Evolutionary conservation across 192 early-diverging fungal species (phyloP).

Genomic region (Cetraspora pellucida): DNA sequence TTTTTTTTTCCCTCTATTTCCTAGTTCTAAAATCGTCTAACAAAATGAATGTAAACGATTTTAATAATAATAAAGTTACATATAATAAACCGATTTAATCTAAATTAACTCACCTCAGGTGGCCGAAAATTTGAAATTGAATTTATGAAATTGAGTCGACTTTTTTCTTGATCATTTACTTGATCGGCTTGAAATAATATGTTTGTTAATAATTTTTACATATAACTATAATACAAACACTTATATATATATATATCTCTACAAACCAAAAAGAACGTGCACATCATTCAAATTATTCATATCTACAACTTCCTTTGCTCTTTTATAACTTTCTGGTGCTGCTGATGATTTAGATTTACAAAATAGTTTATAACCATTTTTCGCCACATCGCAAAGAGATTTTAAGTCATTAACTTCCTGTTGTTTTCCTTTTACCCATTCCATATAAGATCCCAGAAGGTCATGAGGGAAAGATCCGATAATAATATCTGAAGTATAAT

Average conservation of each 20-base stretch:
- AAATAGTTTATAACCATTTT: conserved; percentile 89
- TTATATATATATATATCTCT: conserved; percentile 1
- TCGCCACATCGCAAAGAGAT: conserved; percentile 63
- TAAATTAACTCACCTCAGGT: conserved; percentile 52
- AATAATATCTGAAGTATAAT: conserved; percentile 81
- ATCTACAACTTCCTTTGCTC: conserved; percentile 82
- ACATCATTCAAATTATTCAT: conserved; percentile 64
- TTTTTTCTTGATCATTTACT: conserved; percentile 59
- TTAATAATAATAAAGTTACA: neutral
- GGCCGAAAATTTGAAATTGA: conserved; percentile 83
- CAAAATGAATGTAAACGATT: neutral
- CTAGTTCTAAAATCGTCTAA: conserved; percentile 92
- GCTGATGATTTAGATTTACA: conserved; percentile 79
- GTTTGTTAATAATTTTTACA: conserved; percentile 13
- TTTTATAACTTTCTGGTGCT: conserved; percentile 80
- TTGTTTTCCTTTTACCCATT: conserved; percentile 70
- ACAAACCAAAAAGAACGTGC: conserved; percentile 74
- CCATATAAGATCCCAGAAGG: conserved; percentile 69
- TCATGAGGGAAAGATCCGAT: conserved; percentile 76
- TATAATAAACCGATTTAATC: neutral
- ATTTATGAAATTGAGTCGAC: conserved; percentile 70
- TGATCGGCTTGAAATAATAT: conserved; percentile 36
- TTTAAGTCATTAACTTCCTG: conserved; percentile 64
- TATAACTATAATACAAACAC: conserved; percentile 4
- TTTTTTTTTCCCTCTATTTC: conserved; percentile 79